These are phyloP conservation scores for Casuarina glauca DNA, from an alignment of 306 rosid species.

Conservation along the genomic window DNA sequence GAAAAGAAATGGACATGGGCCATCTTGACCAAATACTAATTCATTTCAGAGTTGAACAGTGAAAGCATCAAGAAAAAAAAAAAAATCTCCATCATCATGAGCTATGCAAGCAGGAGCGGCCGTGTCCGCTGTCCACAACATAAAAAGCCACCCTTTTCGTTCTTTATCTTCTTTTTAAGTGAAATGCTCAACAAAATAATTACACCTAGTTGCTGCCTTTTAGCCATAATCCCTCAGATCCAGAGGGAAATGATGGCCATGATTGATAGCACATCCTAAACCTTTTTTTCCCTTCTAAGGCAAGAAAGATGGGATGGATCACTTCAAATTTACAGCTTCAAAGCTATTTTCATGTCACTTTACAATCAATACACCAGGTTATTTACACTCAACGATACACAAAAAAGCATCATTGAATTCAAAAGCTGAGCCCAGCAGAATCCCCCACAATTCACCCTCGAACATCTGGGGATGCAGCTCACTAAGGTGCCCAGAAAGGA, in stretches of 20 bases:
- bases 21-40: too few species aligned
- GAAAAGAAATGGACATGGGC: too few species aligned
- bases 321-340: neutral
- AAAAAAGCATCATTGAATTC: neutral
- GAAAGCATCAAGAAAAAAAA: too few species aligned
- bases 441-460: constrained; percentile 4
- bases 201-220: constrained; percentile 19
- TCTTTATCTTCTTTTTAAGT: neutral
- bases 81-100: neutral
- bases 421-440: neutral
- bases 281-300: constrained; percentile 12
- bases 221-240: constrained; percentile 24
- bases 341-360: constrained; percentile 18
- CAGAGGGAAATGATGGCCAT: constrained; percentile 12
- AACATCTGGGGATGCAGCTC: constrained; percentile 5
- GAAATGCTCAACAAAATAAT: constrained; percentile 12
- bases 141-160: neutral
- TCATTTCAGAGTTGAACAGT: too few species aligned
- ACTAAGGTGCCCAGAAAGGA: neutral
- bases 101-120: neutral
- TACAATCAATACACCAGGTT: constrained; percentile 18
- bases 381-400: constrained; percentile 26
- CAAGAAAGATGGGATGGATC: constrained; percentile 19
- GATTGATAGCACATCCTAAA: constrained; percentile 18
- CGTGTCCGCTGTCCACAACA: neutral